Evolutionary conservation across 2,329 filamentous ascomycete genomes (phyloP), one percentile per base, ranked within the genome.

Genomic region (Fusarium pininemorale): DNA sequence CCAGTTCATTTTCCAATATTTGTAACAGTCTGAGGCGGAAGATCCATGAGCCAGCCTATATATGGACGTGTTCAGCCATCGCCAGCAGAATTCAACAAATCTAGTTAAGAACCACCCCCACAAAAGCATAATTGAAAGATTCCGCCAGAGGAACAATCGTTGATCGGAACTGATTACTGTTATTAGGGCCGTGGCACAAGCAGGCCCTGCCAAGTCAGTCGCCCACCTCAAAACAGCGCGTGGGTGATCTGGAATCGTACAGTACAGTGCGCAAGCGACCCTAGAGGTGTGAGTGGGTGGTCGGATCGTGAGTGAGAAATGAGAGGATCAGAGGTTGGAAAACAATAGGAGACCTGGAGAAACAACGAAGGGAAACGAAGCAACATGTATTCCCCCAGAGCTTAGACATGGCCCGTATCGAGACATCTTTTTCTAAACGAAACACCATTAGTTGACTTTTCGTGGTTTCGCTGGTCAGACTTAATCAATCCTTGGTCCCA

Each of bases 191-290:
- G 67, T 76, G 48, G 69, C 63, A 77, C 73, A 78, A 71, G 72
- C 67, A 77, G 63, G 66, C 71, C 60, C 59, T 73, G 69, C 75
- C 72, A 78, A 72, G 71, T 77, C 75, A 75, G 60, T 68, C 61
- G 45, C 60, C 67, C 67, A 65, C 59, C 67, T 70, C 59, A 41
- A 38, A 54, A 65, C 66, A 63, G 75, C 66, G 73, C 66, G 76
- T 76, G 74, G 66, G 63, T 68, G 73, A 77, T 75, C 59, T 74
- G 67, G 72, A 73, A 75, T 73, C 72, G 72, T 67, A 75, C 72
- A 75, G 73, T 70, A 75, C 72, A 75, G 67, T 74, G 73, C 70
- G 70, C 63, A 61, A 75, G 62, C 55, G 55, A 62, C 56, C 30
- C 41, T 18, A 45, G 56, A 45, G 56, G 63, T 60, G 59, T 73